Percentiles rank a stretch among this genome's conserved stretches.
These are phyloP conservation scores for Puya raimondii DNA, from an alignment of 176 grass and related monocot genomes.

Conservation along the genomic window DNA sequence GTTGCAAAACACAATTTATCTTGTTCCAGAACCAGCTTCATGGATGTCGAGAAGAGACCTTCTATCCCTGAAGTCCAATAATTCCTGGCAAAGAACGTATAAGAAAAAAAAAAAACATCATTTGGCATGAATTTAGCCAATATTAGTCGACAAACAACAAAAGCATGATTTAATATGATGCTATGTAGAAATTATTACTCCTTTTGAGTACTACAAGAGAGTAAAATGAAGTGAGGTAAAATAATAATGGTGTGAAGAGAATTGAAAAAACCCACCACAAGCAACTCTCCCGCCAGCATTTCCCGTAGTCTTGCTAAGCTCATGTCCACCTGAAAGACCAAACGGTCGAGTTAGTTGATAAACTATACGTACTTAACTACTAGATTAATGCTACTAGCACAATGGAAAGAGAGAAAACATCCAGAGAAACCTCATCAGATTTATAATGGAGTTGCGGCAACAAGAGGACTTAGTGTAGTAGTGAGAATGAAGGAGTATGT, in stretches of 20 bases:
- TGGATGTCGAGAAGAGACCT: background rate
- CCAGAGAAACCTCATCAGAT: background rate
- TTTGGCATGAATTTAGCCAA: background rate
- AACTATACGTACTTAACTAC: too few species aligned
- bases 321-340: slow-evolving; percentile 64
- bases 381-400: too few species aligned
- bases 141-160: background rate
- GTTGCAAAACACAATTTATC: background rate
- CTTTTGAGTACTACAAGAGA: background rate
- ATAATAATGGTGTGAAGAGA: background rate
- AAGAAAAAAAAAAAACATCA: background rate
- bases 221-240: background rate
- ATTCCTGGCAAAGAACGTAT: slow-evolving; percentile 35
- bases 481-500: background rate
- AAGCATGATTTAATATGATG: background rate
- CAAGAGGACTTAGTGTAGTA: background rate
- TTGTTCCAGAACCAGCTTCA: background rate
- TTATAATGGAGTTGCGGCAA: background rate
- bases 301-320: slow-evolving; percentile 86
- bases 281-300: slow-evolving; percentile 86
- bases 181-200: background rate
- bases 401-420: too few species aligned
- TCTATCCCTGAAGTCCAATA: slow-evolving; percentile 71
- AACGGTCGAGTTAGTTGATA: background rate
- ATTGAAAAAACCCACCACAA: slow-evolving; percentile 42